A percentile compares a stretch with the other conserved stretches of the same genome.
Evolutionary conservation across 495 filamentous ascomycete genomes (phyloP).

Genomic region (Podospora didyma): DNA sequence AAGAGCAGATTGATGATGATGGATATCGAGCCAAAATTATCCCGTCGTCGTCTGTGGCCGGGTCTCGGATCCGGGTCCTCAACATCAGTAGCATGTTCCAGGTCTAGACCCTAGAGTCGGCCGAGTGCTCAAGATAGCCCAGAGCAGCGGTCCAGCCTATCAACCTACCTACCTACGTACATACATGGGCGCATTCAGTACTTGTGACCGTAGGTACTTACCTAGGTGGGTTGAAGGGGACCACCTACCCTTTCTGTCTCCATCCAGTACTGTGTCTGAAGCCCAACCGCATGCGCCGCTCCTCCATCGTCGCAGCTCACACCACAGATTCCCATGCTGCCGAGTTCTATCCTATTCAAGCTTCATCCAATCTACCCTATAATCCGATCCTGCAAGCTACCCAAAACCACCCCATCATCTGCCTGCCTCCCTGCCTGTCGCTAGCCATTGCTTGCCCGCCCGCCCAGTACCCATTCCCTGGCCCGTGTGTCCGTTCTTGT

Average conservation of each 20-base stretch:
- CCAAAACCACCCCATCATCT: neutral
- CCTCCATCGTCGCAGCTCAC: neutral
- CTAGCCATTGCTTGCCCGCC: neutral
- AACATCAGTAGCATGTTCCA: neutral
- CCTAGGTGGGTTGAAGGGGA: neutral
- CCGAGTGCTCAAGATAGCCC: neutral
- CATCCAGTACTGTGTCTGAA: neutral
- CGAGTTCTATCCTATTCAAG: too few species aligned
- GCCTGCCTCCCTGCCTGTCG: neutral
- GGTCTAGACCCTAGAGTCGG: neutral
- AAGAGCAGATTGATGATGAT: too few species aligned
- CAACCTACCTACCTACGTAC: too few species aligned
- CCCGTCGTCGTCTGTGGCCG: too few species aligned
- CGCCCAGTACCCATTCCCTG: neutral
- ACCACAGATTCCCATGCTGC: neutral
- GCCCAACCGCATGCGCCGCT: neutral
- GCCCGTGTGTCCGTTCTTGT: neutral
- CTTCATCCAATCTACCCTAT: neutral
- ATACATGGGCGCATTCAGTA: too few species aligned
- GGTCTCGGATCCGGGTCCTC: neutral
- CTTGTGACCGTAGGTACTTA: neutral
- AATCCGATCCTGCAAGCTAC: neutral
- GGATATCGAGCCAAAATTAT: too few species aligned
- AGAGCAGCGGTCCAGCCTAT: neutral
- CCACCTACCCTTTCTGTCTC: neutral